phyloP scores from a whole-genome alignment of 768 basidiomycete genomes.

The Tylopilus intermedius region DNA sequence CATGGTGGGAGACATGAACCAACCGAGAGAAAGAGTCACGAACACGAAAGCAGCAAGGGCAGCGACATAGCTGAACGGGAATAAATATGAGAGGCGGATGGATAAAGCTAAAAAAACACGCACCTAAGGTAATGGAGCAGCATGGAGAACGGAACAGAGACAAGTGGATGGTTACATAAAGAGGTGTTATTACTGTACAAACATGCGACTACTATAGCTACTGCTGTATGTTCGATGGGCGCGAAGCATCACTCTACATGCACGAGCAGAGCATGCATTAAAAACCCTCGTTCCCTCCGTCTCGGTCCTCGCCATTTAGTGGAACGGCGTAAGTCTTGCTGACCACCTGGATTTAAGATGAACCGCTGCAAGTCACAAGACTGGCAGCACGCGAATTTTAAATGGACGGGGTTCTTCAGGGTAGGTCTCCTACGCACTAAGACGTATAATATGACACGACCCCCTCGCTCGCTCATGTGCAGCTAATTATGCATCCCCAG shows the following conservation, averaged over 20 bases:
- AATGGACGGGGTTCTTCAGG: conserved; percentile 18
- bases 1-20: conserved; percentile 20
- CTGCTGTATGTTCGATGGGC: conserved; percentile 36
- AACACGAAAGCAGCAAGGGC: conserved; percentile 77
- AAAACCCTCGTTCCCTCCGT: conserved; percentile 50
- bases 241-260: conserved; percentile 41
- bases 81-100: not conserved
- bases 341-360: conserved; percentile 66
- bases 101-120: conserved; percentile 15
- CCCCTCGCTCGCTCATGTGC: not conserved
- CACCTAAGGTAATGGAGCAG: conserved; percentile 62
- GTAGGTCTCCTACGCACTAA: conserved; percentile 13
- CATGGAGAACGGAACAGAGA: not conserved
- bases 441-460: too few relatives aligned
- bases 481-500: conserved; percentile 34
- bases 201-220: not conserved
- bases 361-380: conserved; percentile 51
- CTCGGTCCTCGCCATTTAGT: conserved; percentile 82
- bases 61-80: conserved; percentile 61
- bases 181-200: not conserved
- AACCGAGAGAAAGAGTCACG: conserved; percentile 87
- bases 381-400: conserved; percentile 1
- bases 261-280: conserved; percentile 53
- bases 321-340: conserved; percentile 40
- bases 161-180: not conserved